These are phyloP conservation scores for Rhododendron molle DNA, from an alignment of 148 eudicot species.

Conservation along the genomic window DNA sequence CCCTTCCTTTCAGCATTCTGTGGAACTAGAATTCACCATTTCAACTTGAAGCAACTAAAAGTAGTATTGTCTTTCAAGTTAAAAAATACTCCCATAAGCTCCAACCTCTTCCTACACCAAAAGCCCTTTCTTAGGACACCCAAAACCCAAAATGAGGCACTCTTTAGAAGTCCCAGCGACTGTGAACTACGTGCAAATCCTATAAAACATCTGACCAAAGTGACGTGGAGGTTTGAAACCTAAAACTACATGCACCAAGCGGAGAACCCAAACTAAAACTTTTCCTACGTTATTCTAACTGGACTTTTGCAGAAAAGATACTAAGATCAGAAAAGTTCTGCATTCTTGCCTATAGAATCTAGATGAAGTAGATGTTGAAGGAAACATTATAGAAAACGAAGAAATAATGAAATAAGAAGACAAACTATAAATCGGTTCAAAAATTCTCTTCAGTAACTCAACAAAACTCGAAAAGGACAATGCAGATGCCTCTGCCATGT, in stretches of 20 bases:
- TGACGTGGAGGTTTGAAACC: neutral
- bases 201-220: neutral
- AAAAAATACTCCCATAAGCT: neutral
- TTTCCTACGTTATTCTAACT: neutral
- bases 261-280: neutral
- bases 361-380: neutral
- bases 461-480: neutral
- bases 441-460: neutral
- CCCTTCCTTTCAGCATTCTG: neutral
- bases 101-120: neutral
- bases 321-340: neutral
- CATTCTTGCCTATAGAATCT: neutral
- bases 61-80: neutral
- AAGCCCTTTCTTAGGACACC: neutral
- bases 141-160: neutral
- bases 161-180: neutral
- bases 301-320: neutral
- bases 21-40: neutral
- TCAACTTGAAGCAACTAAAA: neutral
- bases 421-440: neutral
- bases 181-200: neutral
- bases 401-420: neutral
- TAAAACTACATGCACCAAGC: neutral
- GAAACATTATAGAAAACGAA: neutral
- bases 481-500: neutral